Evolutionary conservation across 805 yeast genomes (phyloP).

Genomic region (Candida oleophila): DNA sequence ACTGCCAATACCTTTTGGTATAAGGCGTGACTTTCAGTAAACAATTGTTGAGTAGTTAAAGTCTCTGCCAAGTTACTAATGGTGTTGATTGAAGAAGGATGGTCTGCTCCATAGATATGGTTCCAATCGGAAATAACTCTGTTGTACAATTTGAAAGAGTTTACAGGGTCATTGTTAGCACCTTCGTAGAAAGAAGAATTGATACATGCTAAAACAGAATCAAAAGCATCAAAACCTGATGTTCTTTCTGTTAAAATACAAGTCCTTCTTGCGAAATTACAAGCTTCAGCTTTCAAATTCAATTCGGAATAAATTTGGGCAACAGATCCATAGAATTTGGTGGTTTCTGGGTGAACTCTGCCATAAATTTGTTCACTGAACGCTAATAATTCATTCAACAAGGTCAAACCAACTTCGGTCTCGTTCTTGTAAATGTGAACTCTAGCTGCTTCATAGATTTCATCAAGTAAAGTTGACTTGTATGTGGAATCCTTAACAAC

Average conservation of each 20-base stretch:
- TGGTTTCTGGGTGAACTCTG: slow-evolving; percentile 72
- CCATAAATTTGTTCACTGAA: slow-evolving; percentile 86
- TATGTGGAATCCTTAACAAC: slow-evolving; percentile 69
- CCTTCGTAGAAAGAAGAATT: slow-evolving; percentile 76
- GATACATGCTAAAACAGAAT: slow-evolving; percentile 66
- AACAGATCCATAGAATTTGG: slow-evolving; percentile 62
- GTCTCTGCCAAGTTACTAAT: slow-evolving; percentile 59
- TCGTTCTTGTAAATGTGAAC: slow-evolving; percentile 40
- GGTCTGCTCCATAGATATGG: slow-evolving; percentile 57
- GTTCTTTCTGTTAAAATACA: slow-evolving; percentile 75
- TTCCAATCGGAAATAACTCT: slow-evolving; percentile 61
- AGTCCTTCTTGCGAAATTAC: slow-evolving; percentile 64
- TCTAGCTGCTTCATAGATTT: slow-evolving; percentile 67
- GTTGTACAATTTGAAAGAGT: slow-evolving; percentile 60
- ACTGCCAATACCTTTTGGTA: slow-evolving; percentile 53
- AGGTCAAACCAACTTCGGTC: slow-evolving; percentile 55
- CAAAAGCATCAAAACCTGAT: slow-evolving; percentile 76
- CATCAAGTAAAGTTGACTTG: slow-evolving; percentile 68
- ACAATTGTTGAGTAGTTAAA: slow-evolving; percentile 50
- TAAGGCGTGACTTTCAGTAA: slow-evolving; percentile 49
- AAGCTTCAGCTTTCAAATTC: slow-evolving; percentile 57
- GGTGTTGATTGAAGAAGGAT: slow-evolving; percentile 69
- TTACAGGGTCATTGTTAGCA: slow-evolving; percentile 53
- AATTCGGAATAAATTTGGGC: slow-evolving; percentile 67
- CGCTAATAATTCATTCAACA: slow-evolving; percentile 67